Base-by-base conservation (phyloP, 1,139 yeast species). In the Taphrina betulina region DNA sequence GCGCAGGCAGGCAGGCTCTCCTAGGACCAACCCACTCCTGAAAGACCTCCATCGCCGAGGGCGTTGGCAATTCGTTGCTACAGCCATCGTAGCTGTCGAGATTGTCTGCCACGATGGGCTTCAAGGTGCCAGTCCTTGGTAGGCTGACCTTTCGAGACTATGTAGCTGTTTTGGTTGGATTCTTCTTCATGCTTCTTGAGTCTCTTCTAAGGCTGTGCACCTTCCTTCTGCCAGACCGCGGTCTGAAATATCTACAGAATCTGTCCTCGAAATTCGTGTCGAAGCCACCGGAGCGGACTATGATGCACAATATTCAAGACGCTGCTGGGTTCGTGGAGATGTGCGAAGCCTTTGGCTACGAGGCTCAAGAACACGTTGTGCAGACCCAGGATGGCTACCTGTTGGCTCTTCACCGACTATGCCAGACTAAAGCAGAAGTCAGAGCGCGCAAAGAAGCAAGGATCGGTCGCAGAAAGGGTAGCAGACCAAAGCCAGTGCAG, bases 321-420 rank as follows among this genome's bases (percentile, higher is more conserved):
- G 82, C 55, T 82, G 85, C 37, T 8, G 40, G 46, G 7, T 50
- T 50, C 45, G 78, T 77, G 31, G 86, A 82, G 43, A 80, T 87
- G 61, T 86, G 86, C 42, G 73, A 69, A 3, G 67, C 78, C 1
- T 81, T 77, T 61, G 90, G 86, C 1, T 83, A 83, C 61, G 72
- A 74, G 17, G 78, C 81, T 3, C 82, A 86, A 63, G 92, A 85
- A 65, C 94, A 86, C 62, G 79, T 83, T 10, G 84, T 83, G 2
- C 77, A 78, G 48, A 80, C 85, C 0, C 67, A 69, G 35, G 85
- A 80, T 62, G 79, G 80, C 28, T 80, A 78, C 61, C 60, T 80
- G 40, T 69, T 80, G 16, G 79, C 81, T 0, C 61, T 80, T 3
- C 85, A 80, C 62, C 71, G 84, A 28, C 73, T 80, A 19, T 69